phyloP scores from a whole-genome alignment of 495 filamentous ascomycete genomes.

The Xylaria venustula region DNA sequence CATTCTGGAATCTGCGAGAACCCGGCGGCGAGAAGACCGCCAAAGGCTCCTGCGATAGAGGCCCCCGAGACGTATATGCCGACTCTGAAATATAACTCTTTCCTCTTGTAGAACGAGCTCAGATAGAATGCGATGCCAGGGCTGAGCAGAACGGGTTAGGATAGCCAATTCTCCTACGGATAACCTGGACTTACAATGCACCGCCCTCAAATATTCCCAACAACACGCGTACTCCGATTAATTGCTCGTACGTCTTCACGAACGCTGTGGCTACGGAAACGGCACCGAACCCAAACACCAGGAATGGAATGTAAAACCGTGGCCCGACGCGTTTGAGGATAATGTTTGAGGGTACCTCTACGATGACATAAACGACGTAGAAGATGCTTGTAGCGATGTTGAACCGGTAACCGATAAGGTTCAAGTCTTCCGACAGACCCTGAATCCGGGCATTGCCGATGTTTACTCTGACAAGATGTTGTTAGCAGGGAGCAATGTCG shows the following conservation, averaged over 20 bases:
- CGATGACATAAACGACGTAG: conserved; percentile 67
- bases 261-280: conserved; percentile 47
- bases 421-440: conserved; percentile 53
- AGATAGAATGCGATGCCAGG: conserved; percentile 58
- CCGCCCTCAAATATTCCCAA: conserved; percentile 54
- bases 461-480: conserved; percentile 52
- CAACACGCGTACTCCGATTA: conserved; percentile 41
- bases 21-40: conserved; percentile 53
- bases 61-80: conserved; percentile 58
- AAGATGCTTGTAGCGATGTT: conserved; percentile 60
- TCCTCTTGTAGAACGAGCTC: conserved; percentile 57
- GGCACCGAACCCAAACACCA: conserved; percentile 50
- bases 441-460: conserved; percentile 65
- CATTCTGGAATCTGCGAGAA: conserved; percentile 49
- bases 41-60: conserved; percentile 56
- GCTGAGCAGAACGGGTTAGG: neutral
- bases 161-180: neutral
- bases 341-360: conserved; percentile 67
- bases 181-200: conserved; percentile 36
- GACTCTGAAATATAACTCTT: conserved; percentile 55
- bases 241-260: conserved; percentile 40
- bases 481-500: conserved; percentile 15
- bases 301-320: conserved; percentile 61
- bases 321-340: conserved; percentile 60
- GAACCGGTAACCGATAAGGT: conserved; percentile 52